Evolutionary conservation across 768 basidiomycete genomes (phyloP), one percentile per base, ranked within the genome.

Genomic region (Pisolithus albus): DNA sequence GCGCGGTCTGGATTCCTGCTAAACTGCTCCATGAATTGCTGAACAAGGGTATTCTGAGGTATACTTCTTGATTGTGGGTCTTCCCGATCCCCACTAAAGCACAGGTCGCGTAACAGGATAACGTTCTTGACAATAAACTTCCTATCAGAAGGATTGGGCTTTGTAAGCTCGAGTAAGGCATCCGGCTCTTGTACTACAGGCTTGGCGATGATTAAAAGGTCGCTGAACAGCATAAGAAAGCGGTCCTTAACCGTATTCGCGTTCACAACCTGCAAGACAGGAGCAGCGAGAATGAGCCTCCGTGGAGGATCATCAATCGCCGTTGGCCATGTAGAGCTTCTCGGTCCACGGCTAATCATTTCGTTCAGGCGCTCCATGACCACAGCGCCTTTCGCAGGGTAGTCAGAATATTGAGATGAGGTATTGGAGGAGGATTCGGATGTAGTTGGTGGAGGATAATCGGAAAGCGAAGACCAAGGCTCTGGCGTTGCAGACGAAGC

Each of bases 201-300:
- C 67, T 98, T 98, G 38, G 94, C 86, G 57, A 98, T 81, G 66
- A 98, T 79, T 50, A 98, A 80, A 49, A 98, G 80, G 66, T 99
- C 96, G 66, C 75, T 92, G 78, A 99, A 99, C n/a, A 98, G 78
- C 74, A 98, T 94, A 9, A 98, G 79, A 72, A 92, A 91, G 10
- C 96, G 84, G 62, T 97, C 93, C 68, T 98, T 97, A 66, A 93
- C 88, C 0, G 89, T 93, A 67, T 95, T 87, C 39, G 84, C 77
- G 68, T 96, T 92, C 58, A 92, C 92, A 13, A 98, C 92, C 70
- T 99, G 96, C 5, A 95, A 74, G 7, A 95, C 88, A 1, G 92
- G 86, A 3, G 88, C 86, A 1, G 88, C 86, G 39, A 94, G 72
- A 15, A 96, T 71, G 38, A 97, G 71, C 65, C 86, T 92, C 40